Percentiles rank a stretch among this genome's conserved stretches.
Conservation (phyloP, 345 rosid genomes). For the Anastatica hierochuntica region DNA sequence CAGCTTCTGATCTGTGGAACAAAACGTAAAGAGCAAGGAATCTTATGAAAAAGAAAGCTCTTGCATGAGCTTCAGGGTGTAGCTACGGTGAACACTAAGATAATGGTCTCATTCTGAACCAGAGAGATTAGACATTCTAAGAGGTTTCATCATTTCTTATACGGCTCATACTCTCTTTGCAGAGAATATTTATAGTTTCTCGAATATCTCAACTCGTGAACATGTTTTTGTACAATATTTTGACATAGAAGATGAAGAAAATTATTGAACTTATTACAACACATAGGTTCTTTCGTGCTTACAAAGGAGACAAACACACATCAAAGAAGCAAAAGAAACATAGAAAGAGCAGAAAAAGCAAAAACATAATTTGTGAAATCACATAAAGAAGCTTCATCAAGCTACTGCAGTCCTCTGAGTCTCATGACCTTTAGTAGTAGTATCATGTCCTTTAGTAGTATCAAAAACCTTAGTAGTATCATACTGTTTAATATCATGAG, state of each 20-base stretch:
- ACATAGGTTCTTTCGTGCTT: not conserved
- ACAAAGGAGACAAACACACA: constrained; percentile 12
- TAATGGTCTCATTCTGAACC: constrained; percentile 48
- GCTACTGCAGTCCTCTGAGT: constrained; percentile 3
- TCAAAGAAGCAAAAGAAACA: not conserved
- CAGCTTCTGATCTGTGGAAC: constrained; percentile 53
- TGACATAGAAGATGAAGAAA: not conserved
- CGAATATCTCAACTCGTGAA: too few species aligned
- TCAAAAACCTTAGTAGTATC: constrained; percentile 17
- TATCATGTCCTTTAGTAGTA: constrained; percentile 1
- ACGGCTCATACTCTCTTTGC: constrained; percentile 60
- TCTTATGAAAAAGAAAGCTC: constrained; percentile 46
- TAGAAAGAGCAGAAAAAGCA: not conserved
- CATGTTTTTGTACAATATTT: not conserved
- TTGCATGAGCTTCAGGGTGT: constrained; percentile 44
- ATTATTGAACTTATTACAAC: not conserved
- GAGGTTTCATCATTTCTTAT: constrained; percentile 67
- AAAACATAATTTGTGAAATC: not conserved
- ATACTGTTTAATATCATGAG: constrained; percentile 26
- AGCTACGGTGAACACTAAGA: constrained; percentile 58
- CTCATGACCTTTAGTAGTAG: constrained; percentile 20
- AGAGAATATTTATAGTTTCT: constrained; percentile 51
- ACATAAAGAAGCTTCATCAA: not conserved
- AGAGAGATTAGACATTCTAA: constrained; percentile 50
- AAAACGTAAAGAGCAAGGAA: constrained; percentile 46